Conservation (phyloP, 129 eudicot species). For the Helianthus annuus region HanXRQr2.0-SUNRISE NC_035438.2:31800377-31800876, state of each 20-base stretch:
- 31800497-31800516: background rate
- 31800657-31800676: slow-evolving; percentile 32
- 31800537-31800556: slow-evolving; percentile 17
- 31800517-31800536: background rate
- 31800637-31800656: slow-evolving; percentile 35
- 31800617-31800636: slow-evolving; percentile 31
- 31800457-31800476: slow-evolving; percentile 1
- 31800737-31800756: slow-evolving; percentile 15
- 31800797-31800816: slow-evolving; percentile 31
- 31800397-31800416: background rate
- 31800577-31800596: background rate
- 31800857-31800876: slow-evolving; percentile 16
- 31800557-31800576: too few species aligned
- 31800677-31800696: slow-evolving; percentile 10
- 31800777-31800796: slow-evolving; percentile 20
- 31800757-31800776: slow-evolving; percentile 40
- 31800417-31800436: too few species aligned
- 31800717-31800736: slow-evolving; percentile 46
- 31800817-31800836: slow-evolving; percentile 27
- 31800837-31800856: background rate
- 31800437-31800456: slow-evolving; percentile 14
- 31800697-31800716: slow-evolving; percentile 26
- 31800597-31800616: slow-evolving; percentile 29
- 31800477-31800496: background rate
- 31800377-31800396: background rate